phyloP scores from a whole-genome alignment of 139 green algal species.

The Chlorella sorokiniana region DNA sequence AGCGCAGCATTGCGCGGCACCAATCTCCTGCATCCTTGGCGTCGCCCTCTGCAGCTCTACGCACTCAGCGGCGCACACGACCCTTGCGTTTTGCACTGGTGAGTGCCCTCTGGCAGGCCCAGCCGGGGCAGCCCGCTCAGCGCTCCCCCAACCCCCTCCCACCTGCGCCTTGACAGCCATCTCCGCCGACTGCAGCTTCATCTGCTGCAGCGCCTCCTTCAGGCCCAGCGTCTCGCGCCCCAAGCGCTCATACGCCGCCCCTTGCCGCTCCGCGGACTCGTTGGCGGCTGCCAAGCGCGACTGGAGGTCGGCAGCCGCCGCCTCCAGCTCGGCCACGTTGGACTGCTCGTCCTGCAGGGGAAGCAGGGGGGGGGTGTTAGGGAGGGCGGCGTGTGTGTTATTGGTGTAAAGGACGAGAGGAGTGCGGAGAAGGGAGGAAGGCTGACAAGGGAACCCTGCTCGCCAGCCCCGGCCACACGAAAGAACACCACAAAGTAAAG shows the following conservation, averaged over 20 bases:
- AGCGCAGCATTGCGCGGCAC: no score
- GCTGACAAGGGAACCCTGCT: no score
- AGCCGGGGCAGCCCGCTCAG: no score
- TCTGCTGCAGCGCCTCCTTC: constrained; percentile 46
- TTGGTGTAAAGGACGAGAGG: neutral
- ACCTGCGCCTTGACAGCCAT: constrained; percentile 38
- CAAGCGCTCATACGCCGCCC: constrained; percentile 32
- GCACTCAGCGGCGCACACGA: no score
- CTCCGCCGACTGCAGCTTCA: constrained; percentile 54
- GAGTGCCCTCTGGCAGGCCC: no score
- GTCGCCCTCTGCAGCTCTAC: no score
- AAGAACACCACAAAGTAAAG: no score
- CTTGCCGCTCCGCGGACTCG: constrained; percentile 18
- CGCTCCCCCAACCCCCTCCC: no score
- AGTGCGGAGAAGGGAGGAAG: neutral
- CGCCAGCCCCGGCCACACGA: no score
- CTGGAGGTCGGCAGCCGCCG: constrained; percentile 20
- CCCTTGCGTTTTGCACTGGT: no score
- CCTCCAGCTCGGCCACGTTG: constrained; percentile 35
- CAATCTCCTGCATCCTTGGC: no score
- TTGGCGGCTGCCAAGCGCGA: constrained; percentile 23
- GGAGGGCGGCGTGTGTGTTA: neutral
- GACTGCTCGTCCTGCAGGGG: constrained; percentile 12
- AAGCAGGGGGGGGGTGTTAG: no score
- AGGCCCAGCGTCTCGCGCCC: constrained; percentile 46